Evolutionary conservation across 345 rosid species (phyloP), one percentile per base, ranked within the genome.

Genomic region (Zanthoxylum bungeanum): DNA sequence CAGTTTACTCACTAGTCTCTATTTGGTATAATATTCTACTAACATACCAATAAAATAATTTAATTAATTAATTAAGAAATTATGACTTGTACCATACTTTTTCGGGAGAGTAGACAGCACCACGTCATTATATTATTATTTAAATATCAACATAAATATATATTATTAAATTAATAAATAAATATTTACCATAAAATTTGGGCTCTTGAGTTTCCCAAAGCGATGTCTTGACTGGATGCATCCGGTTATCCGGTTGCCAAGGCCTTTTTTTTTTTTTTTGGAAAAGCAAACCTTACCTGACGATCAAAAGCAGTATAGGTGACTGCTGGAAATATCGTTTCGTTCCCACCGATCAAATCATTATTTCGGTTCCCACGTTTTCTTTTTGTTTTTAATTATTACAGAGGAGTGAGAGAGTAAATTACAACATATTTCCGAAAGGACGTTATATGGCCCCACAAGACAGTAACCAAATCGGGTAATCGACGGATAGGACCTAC

Each of bases 281-380:
- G 80, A 81, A 82, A 82, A 75, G 84, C 79, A 79, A n/a, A n/a
- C n/a, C n/a, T n/a, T n/a, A 83, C 69, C 70, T 69, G 79, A 81
- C 86, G 75, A 75, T 81, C 78, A 68, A 77, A 76, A 59, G 88
- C 87, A 85, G 84, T 85, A 86, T 83, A 71, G 79, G 82, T 70
- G 87, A 83, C 85, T 87, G 76, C 86, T 74, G 51, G 79, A 78
- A 73, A 63, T 78, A 77, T n/a, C n/a, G n/a, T n/a, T n/a, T 81
- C 84, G 77, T 56, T 78, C 77, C 83, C 82, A 77, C 89, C 87
- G 84, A 94, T 87, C 82, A 86, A 79, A 68, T 79, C 74, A 73
- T 82, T 74, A 61, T 81, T 77, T 60, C 83, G 71, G 82, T 75
- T 87, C 83, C 81, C 86, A 80, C 81, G 78, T 88, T 83, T 77